Base-by-base conservation (phyloP, 2,329 filamentous ascomycete genomes). In the Calcarisporium arbuscula region DNA sequence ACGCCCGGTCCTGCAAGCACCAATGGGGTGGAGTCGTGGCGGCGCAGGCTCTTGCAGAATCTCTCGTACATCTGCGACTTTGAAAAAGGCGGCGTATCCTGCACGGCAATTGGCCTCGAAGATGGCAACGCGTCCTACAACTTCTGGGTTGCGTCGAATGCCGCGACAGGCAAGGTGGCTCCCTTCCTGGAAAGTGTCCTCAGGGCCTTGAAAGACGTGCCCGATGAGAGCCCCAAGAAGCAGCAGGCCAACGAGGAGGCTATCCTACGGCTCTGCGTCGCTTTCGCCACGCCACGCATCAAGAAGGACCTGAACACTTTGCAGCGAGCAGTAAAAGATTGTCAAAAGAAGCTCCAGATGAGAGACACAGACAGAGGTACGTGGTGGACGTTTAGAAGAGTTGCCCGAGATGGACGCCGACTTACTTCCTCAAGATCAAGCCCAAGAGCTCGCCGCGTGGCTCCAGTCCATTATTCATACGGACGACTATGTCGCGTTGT, bases 71-170 rank as follows among this genome's bases (percentile, higher is more conserved):
- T 31, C 6, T 31, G 29, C 5, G 29, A 31, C n/a, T 31, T 59
- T 30, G 41, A 51, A 1, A 71, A 68, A 40, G 68, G 68, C 0
- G 69, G 68, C 3, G 42, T 51, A 3, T 60, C 60, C 0, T 63
- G 60, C n/a, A 62, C 68, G 1, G 58, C 69, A 0, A 58, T 72
- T 18, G 66, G 56, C 0, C 43, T 69, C 2, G 57, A 72, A 39
- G 48, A 60, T 0, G 39, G 28, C 0, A 23, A 44, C 2, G 37
- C 56, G 1, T 42, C 44, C n/a, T 57, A 55, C 32, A 48, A 55
- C 3, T 67, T 68, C 25, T 70, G 66, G 61, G 32, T 70, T 7
- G 59, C 68, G 4, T 58, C 57, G 2, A 72, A 72, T 37, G 39
- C 42, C 8, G 43, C 45, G 2, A 22, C 44, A 0, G 20, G 37